phyloP scores from a whole-genome alignment of 169 alveolate species.

The Plasmodium knowlesi region DNA sequence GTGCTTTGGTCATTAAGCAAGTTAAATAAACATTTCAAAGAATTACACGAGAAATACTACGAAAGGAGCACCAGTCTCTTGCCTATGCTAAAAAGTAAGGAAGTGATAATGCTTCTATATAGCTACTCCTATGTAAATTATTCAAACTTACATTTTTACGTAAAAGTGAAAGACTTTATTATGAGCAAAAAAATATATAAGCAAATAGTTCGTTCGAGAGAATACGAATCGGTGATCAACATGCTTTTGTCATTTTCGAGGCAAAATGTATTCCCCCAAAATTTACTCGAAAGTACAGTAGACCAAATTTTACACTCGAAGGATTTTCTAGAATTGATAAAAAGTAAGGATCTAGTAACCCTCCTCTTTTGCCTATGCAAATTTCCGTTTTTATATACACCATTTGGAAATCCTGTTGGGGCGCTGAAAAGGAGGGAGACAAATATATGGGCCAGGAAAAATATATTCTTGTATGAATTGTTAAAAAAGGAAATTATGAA shows the following conservation, averaged over 20 bases:
- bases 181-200: slow-evolving; percentile 20
- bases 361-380: slow-evolving; percentile 55
- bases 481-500: slow-evolving; percentile 64
- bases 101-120: slow-evolving; percentile 36
- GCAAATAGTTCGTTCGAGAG: not conserved
- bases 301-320: slow-evolving; percentile 15
- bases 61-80: slow-evolving; percentile 31
- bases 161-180: slow-evolving; percentile 58
- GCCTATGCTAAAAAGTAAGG: slow-evolving; percentile 32
- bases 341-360: slow-evolving; percentile 45
- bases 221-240: slow-evolving; percentile 49
- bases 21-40: slow-evolving; percentile 43
- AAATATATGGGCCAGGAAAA: slow-evolving; percentile 11
- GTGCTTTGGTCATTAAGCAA: slow-evolving; percentile 73
- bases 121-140: slow-evolving; percentile 64
- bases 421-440: not conserved
- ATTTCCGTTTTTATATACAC: slow-evolving; percentile 25
- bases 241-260: slow-evolving; percentile 61
- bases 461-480: slow-evolving; percentile 61
- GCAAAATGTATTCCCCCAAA: slow-evolving; percentile 59
- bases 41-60: slow-evolving; percentile 23
- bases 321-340: slow-evolving; percentile 9
- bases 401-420: not conserved
- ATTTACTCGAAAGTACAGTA: slow-evolving; percentile 38
- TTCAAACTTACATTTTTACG: slow-evolving; percentile 33